Percentiles rank a stretch among this genome's conserved stretches.
These are phyloP conservation scores for Hyaloraphidium curvatum DNA, from an alignment of 192 early-diverging fungal genomes.

Conservation along the genomic window DNA sequence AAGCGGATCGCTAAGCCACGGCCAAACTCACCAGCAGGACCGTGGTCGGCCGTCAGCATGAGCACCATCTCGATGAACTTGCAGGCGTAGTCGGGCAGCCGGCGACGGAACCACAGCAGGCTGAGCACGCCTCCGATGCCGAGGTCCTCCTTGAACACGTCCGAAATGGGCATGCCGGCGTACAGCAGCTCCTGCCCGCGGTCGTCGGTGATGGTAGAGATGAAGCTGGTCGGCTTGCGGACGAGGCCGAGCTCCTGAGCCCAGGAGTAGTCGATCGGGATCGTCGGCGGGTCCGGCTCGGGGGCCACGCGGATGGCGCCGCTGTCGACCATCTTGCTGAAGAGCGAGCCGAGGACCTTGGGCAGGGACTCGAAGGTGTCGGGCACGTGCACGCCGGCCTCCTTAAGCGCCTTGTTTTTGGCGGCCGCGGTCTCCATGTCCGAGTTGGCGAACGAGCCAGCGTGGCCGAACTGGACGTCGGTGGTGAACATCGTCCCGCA, in stretches of 20 bases:
- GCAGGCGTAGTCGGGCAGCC: constrained; percentile 81
- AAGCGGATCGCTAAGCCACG: neutral
- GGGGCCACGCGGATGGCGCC: constrained; percentile 45
- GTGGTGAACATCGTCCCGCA: constrained; percentile 98
- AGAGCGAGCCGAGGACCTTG: constrained; percentile 53
- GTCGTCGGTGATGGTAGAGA: constrained; percentile 97
- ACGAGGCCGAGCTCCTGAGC: constrained; percentile 95
- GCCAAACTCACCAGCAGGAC: constrained; percentile 46
- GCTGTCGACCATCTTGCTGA: constrained; percentile 48
- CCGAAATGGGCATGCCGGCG: constrained; percentile 94
- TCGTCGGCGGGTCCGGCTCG: constrained; percentile 92
- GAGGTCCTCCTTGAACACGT: constrained; percentile 97
- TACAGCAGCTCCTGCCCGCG: constrained; percentile 97
- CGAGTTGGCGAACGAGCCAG: constrained; percentile 88
- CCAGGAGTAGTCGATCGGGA: constrained; percentile 98
- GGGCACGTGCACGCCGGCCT: constrained; percentile 77
- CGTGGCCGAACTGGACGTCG: constrained; percentile 97
- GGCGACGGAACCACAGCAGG: constrained; percentile 96
- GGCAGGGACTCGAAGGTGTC: constrained; percentile 93
- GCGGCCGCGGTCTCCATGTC: constrained; percentile 90
- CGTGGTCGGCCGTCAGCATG: constrained; percentile 98
- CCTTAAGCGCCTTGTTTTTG: constrained; percentile 76
- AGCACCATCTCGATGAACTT: constrained; percentile 99
- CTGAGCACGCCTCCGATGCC: constrained; percentile 94
- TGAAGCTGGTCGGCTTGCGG: constrained; percentile 94